A percentile compares a stretch with the other conserved stretches of the same genome.
phyloP scores from a whole-genome alignment of 306 rosid genomes.

The Quercus alba region DNA sequence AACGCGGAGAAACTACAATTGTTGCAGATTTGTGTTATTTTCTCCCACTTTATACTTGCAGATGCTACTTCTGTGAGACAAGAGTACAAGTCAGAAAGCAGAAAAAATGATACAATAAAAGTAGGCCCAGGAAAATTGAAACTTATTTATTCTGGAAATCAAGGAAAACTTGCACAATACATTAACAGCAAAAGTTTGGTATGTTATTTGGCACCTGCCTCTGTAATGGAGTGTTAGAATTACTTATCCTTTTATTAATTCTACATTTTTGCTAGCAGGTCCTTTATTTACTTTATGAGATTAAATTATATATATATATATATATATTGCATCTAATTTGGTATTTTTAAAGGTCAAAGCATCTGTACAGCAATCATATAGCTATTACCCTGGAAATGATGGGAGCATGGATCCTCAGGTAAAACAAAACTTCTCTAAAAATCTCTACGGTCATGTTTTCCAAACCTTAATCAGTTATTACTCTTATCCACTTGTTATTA shows the following conservation, averaged over 20 bases:
- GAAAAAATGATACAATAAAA: constrained; percentile 31
- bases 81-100: constrained; percentile 19
- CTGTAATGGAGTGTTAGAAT: no score
- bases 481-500: no score
- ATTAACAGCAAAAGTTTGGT: constrained; percentile 42
- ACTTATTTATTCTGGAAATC: constrained; percentile 36
- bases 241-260: no score
- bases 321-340: no score
- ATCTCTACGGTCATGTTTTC: not conserved
- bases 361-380: constrained; percentile 41
- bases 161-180: constrained; percentile 33
- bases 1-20: not conserved
- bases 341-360: constrained; percentile 32
- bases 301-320: no score
- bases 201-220: constrained; percentile 11
- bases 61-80: constrained; percentile 58
- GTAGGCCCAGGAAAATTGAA: constrained; percentile 49
- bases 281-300: no score
- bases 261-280: no score
- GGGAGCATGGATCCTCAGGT: constrained; percentile 50
- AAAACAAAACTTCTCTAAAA: not conserved
- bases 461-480: no score
- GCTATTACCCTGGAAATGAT: constrained; percentile 39
- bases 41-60: constrained; percentile 28
- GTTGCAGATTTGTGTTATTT: constrained; percentile 7